Percentiles rank a stretch among this genome's conserved stretches.
phyloP scores from a whole-genome alignment of 306 rosid genomes.

The Argentina anserina region DNA sequence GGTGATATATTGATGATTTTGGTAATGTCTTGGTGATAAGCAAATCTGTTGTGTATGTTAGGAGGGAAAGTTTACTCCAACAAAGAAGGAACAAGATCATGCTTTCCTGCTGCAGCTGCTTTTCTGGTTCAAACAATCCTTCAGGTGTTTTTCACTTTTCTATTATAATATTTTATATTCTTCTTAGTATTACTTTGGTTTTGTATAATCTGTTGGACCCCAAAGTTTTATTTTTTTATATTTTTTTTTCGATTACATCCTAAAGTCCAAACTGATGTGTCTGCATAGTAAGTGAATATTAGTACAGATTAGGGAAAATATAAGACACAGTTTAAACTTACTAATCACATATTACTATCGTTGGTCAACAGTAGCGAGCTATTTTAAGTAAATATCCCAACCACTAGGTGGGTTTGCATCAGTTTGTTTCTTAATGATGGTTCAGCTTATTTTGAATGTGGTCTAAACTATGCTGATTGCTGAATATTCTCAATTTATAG shows the following conservation, averaged over 20 bases:
- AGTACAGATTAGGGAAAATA: neutral
- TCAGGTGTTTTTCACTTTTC: conserved; percentile 50
- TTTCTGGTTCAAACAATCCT: conserved; percentile 90
- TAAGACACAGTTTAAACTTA: neutral
- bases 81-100: conserved; percentile 64
- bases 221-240: too few species aligned
- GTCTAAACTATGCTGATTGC: neutral
- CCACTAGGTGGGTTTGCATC: neutral
- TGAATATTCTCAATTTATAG: neutral
- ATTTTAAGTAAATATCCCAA: neutral
- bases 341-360: neutral
- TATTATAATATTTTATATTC: too few species aligned
- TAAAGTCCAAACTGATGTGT: neutral
- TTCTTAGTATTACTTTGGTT: neutral
- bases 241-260: too few species aligned
- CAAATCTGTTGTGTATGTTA: conserved; percentile 38
- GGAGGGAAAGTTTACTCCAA: conserved; percentile 81
- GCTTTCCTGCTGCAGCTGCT: conserved; percentile 90
- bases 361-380: neutral
- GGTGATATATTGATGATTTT: neutral
- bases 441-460: neutral
- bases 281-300: neutral
- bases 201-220: conserved; percentile 7
- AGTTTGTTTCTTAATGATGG: neutral
- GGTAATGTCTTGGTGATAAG: conserved; percentile 15